Evolutionary conservation across 306 rosid genomes (phyloP), one percentile per base, ranked within the genome.

Genomic region (Geum urbanum): DNA sequence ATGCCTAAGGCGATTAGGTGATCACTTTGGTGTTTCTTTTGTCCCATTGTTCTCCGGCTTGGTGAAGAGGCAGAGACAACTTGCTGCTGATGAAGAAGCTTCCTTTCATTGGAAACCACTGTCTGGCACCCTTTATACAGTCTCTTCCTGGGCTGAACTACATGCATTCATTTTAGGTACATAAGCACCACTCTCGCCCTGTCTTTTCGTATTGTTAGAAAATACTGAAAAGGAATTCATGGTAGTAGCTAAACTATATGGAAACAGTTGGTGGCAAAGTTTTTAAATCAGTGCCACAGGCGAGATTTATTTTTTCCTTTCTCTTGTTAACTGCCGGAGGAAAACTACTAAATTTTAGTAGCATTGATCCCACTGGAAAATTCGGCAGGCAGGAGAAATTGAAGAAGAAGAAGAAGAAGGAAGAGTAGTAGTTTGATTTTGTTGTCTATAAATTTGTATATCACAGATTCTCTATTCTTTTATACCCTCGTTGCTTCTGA

Each of bases 131-230:
- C 80, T 77, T n/a, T 77, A 71, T 24, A 55, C 76, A 4, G 80
- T 70, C 19, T 63, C 76, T 62, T 27, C 27, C 27, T 77, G 80
- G 80, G 72, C 76, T 14, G 80, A 77, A 71, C 65, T 77, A 32
- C 72, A 71, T 11, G 80, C 80, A 9, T 77, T 71, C 52, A 63
- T 77, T 55, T 77, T 71, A 57, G 76, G 76, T 27, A 63, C 63
- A 13, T 79, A 60, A 56, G 72, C 39, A 49, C 32, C 64, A 24
- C 35, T 41, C 6, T 7, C 32, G 47, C 40, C 27, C 9, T 4
- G n/a, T 51, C 54, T 35, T 40, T 39, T 70, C 50, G 3, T 6
- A 14, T 22, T 14, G 18, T 71, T 57, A 18, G 35, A 51, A 63
- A 20, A 53, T 44, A 14, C 44, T 63, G 27, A 12, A 51, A 48